Evolutionary conservation across 257 asterid genomes (phyloP), one percentile per base, ranked within the genome.

Genomic region (Nicotiana benthamiana): DNA sequence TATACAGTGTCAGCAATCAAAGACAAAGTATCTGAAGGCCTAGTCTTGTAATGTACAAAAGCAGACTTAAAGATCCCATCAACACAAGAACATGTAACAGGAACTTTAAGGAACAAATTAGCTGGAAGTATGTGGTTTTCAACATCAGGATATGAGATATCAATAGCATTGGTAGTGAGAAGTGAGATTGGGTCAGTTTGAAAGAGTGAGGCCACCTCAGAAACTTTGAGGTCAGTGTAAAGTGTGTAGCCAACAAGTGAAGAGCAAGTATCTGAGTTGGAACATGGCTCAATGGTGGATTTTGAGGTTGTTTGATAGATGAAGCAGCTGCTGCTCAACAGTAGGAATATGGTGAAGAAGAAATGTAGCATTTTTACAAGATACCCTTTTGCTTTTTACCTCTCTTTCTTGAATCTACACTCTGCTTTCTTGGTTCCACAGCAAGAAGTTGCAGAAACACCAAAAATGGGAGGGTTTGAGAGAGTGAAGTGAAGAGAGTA

Each of bases 281-380:
- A 90, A 88, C 99, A 95, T 6, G 99, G 98, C 68, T 95, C 99
- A 27, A 95, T 95, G 34, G 99, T 95, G 24, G 98, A 93, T 79
- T 95, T 95, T 18, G 97, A 61, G 75, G 86, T 43, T 75, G 89
- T 81, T 79, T 72, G 91, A 70, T 87, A 80, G 79, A 82, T 53
- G n/a, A 63, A 85, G 75, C 56, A 7, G 15, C 40, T 72, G 17
- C 9, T 24, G 43, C 78, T 72, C 30, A 80, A 30, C 68, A 88
- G 18, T 30, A 82, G 36, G 34, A 82, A 75, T 65, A 79, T 84
- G 43, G 43, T 81, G 22, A 75, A 66, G 22, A 5, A 65, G 52
- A 36, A 74, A 43, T 60, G 79, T 51, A 51, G 30, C 83, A 81
- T 68, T 48, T 32, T 70, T 26, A 32, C 9, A n/a, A 40, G 76